Conservation (phyloP, 257 asterid species). For the Asclepias syriaca region DNA sequence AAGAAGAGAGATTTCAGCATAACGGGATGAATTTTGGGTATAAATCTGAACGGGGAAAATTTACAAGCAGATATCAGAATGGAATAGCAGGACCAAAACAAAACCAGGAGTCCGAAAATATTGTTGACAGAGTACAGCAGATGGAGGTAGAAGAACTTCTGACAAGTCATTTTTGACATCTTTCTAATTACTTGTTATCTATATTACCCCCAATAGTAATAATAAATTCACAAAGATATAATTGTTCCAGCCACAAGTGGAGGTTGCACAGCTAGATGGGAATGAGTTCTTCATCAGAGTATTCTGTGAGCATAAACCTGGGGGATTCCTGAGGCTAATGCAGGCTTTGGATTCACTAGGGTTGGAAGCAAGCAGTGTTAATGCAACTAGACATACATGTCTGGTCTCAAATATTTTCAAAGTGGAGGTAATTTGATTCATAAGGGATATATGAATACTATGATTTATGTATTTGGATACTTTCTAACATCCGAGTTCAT, state of each 20-base stretch:
- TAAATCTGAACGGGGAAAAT: slow-evolving; percentile 27
- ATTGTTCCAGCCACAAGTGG: slow-evolving; percentile 77
- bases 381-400: slow-evolving; percentile 77
- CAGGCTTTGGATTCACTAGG: slow-evolving; percentile 71
- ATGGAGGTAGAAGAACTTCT: slow-evolving; percentile 64
- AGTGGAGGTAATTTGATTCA: slow-evolving; percentile 56
- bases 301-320: slow-evolving; percentile 73
- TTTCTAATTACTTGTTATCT: background rate
- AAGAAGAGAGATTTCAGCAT: slow-evolving; percentile 22
- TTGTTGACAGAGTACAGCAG: slow-evolving; percentile 58
- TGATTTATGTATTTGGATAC: background rate
- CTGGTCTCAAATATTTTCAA: slow-evolving; percentile 79
- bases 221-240: background rate
- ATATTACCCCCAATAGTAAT: no score
- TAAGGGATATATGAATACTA: background rate
- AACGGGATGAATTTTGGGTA: slow-evolving; percentile 28
- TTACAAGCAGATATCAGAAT: slow-evolving; percentile 27
- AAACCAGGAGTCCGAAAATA: slow-evolving; percentile 29
- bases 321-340: slow-evolving; percentile 74
- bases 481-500: background rate
- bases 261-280: slow-evolving; percentile 74
- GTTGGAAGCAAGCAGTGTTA: slow-evolving; percentile 68
- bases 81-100: slow-evolving; percentile 28
- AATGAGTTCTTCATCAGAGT: slow-evolving; percentile 81
- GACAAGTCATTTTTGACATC: background rate